Evolutionary conservation across 1,139 yeast species (phyloP).

Genomic region (Kazachstania sp.): DNA sequence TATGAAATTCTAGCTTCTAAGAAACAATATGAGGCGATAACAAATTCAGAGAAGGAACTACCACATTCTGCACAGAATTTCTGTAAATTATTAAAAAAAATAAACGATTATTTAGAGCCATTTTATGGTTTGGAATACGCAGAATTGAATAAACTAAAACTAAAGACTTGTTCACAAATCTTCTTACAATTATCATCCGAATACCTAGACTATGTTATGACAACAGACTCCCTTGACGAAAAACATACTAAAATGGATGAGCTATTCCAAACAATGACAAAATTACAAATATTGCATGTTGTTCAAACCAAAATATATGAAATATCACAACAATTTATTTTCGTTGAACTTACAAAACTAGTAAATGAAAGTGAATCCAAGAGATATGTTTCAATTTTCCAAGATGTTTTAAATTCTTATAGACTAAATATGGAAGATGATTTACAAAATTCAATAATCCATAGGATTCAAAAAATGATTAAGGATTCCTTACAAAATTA

Average conservation of each 20-base stretch:
- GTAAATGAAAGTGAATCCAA: conserved; percentile 33
- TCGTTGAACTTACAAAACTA: conserved; percentile 40
- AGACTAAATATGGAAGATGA: conserved; percentile 16
- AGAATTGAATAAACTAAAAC: conserved; percentile 54
- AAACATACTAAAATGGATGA: conserved; percentile 34
- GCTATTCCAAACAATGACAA: conserved; percentile 32
- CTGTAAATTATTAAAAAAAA: conserved; percentile 48
- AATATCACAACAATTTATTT: conserved; percentile 48
- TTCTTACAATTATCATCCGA: conserved; percentile 57
- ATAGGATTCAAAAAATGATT: conserved; percentile 25
- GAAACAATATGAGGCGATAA: conserved; percentile 51
- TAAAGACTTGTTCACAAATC: conserved; percentile 59
- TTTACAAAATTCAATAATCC: conserved; percentile 22
- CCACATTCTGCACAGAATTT: conserved; percentile 44
- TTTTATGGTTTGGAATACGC: conserved; percentile 33
- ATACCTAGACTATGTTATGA: conserved; percentile 45
- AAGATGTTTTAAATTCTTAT: conserved; percentile 19
- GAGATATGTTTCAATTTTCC: conserved; percentile 20
- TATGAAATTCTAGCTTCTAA: conserved; percentile 54
- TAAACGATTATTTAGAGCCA: conserved; percentile 48
- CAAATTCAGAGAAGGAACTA: conserved; percentile 47
- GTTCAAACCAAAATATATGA: conserved; percentile 49
- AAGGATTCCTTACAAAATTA: conserved; percentile 25
- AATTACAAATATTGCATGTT: conserved; percentile 35
- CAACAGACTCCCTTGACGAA: conserved; percentile 38